Base-by-base conservation (phyloP, 2,329 filamentous ascomycete genomes). In the Canariomyces notabilis region DNA sequence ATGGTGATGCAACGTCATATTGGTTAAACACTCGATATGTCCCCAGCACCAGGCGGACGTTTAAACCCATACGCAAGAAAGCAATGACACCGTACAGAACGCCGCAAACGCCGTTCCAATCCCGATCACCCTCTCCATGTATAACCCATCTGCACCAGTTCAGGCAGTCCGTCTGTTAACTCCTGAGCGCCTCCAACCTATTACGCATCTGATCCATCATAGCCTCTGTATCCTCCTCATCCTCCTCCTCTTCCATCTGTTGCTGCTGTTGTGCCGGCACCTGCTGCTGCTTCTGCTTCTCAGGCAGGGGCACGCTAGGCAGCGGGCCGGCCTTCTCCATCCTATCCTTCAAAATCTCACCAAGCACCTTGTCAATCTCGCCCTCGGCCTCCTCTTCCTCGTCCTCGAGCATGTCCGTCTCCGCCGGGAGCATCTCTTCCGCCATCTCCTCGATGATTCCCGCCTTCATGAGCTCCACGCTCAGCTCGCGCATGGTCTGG, bases 401-500 rank as follows among this genome's bases (percentile, higher is more conserved):
- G 51, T 88, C 87, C 49, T 87, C 81, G 48, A 87, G 79, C 43
- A 80, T 73, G 57, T 88, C 72, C 42, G 83, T 68, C 47, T 89
- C 83, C 54, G 83, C 78, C n/a, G 89, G 88, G 55, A 97, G 71
- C 35, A 77, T 82, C 64, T 97, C 91, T 38, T 84, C 87, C 4
- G 95, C 82, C 87, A 97, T 96, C 72, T 98, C 93, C 73, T 97
- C 91, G 50, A 97, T 95, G 55, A 98, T 91, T 14, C 91, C 93
- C 2, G 93, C 91, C 71, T 89, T 94, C 66, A 95, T 86, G 56
- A 97, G 70, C 74, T 97, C 93, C 48, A 84, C 76, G 59, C 83
- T 85, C 40, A 97, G 72, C 65, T 95, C 88, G 53, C 82, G 76
- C 91, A 97, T 97, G 7, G 90, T 96, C 12, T 79, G 82, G 16